These are phyloP conservation scores for Lasiodiplodia hormozganensis DNA, from an alignment of 2,329 filamentous ascomycete species.

Conservation along the genomic window DNA sequence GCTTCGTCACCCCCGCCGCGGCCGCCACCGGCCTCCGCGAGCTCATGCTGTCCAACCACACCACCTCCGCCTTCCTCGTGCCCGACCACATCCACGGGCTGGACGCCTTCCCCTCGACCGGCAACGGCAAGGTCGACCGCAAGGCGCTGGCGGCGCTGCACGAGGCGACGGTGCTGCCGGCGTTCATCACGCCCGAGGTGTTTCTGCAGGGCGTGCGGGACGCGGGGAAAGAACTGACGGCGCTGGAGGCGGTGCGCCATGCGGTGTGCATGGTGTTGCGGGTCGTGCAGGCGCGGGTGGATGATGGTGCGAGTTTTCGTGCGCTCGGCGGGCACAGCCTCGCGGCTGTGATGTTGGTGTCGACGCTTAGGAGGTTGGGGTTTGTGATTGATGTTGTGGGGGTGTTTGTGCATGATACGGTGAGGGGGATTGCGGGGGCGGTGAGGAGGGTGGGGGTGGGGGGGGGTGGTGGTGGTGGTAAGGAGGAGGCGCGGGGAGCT, in stretches of 20 bases:
- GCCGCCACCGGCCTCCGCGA: constrained; percentile 2
- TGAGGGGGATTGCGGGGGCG: background rate
- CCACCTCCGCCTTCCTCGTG: constrained; percentile 16
- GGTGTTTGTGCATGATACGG: constrained; percentile 4
- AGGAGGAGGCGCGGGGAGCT: too few species aligned
- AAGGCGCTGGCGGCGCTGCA: constrained; percentile 10
- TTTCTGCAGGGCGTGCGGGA: background rate
- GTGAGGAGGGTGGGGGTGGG: background rate
- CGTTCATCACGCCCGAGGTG: background rate
- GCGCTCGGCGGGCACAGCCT: constrained; percentile 5
- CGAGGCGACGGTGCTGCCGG: background rate
- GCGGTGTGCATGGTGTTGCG: background rate
- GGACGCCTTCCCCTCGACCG: constrained; percentile 1
- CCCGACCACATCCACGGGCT: constrained; percentile 6
- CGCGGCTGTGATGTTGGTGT: constrained; percentile 11
- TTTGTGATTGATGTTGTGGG: background rate
- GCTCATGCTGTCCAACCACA: background rate
- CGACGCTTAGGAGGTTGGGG: constrained; percentile 5
- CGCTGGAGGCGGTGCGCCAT: background rate
- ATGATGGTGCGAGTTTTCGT: background rate
- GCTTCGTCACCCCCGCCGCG: background rate
- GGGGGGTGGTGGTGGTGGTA: too few species aligned
- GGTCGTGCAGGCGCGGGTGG: background rate
- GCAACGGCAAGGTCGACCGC: constrained; percentile 22
- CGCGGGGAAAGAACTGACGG: background rate